A percentile compares a stretch with the other conserved stretches of the same genome.
These are phyloP conservation scores for Wilhelminamyces savonicus DNA, from an alignment of 805 yeast genomes.

Conservation along the genomic window DNA sequence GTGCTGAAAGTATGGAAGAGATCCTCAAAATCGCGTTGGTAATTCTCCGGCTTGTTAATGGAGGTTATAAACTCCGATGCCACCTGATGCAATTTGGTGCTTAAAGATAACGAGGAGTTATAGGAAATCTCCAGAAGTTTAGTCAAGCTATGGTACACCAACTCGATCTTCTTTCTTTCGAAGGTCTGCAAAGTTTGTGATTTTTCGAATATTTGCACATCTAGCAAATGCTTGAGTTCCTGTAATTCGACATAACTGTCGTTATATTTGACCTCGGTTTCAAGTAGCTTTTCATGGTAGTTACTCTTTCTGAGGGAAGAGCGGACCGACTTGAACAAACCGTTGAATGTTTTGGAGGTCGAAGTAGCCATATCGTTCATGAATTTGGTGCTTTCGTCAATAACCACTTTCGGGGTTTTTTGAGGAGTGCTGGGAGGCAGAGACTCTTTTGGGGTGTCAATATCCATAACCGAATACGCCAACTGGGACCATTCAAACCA, in stretches of 20 bases:
- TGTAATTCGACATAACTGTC: conserved; percentile 30
- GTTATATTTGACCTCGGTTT: conserved; percentile 25
- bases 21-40: conserved; percentile 17
- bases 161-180: conserved; percentile 27
- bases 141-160: conserved; percentile 26
- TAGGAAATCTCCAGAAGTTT: conserved; percentile 27
- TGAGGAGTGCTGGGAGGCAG: neutral
- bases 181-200: conserved; percentile 24
- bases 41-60: conserved; percentile 13
- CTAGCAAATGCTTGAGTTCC: conserved; percentile 22
- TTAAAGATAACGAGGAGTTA: conserved; percentile 17
- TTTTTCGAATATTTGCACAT: conserved; percentile 16
- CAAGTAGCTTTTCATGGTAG: conserved; percentile 19
- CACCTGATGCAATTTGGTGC: conserved; percentile 17
- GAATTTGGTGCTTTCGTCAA: conserved; percentile 5
- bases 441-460: neutral
- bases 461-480: conserved; percentile 15
- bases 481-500: conserved; percentile 40
- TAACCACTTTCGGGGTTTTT: conserved; percentile 1
- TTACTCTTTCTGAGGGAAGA: conserved; percentile 24
- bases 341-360: conserved; percentile 23
- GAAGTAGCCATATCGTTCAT: conserved; percentile 18
- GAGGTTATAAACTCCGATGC: conserved; percentile 14
- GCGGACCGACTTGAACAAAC: conserved; percentile 27
- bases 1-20: conserved; percentile 21